These are phyloP conservation scores for Phytopythium aichiense DNA, from an alignment of 352 stramenopile genomes.

Conservation along the genomic window DNA sequence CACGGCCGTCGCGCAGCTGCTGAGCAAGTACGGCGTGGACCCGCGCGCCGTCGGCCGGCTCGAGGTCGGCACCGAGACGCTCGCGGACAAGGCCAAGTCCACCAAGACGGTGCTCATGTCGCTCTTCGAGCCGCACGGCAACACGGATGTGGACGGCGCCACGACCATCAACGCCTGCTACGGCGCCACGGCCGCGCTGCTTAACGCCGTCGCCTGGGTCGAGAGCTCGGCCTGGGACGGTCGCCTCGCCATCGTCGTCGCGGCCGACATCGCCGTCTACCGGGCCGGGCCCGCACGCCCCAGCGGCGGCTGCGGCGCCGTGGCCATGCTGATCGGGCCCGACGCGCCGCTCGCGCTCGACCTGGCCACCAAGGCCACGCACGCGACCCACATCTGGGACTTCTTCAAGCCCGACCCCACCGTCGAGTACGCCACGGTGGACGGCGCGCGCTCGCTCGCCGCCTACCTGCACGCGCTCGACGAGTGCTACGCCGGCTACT, in stretches of 20 bases:
- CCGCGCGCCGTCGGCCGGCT: constrained; percentile 88
- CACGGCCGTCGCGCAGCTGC: constrained; percentile 45
- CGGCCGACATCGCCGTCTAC: constrained; percentile 97
- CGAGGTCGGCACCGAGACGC: constrained; percentile 97
- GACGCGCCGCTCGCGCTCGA: constrained; percentile 94
- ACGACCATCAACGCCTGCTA: constrained; percentile 98
- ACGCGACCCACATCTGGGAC: constrained; percentile 95
- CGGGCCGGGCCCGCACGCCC: constrained; percentile 86
- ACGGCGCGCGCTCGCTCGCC: constrained; percentile 92
- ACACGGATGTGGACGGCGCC: constrained; percentile 77
- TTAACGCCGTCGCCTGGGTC: constrained; percentile 97
- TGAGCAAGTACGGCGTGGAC: constrained; percentile 49
- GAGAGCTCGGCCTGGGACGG: constrained; percentile 92
- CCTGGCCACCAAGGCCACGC: constrained; percentile 84
- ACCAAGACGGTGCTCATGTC: constrained; percentile 82
- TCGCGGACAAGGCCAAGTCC: constrained; percentile 88
- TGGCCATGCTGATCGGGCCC: constrained; percentile 95
- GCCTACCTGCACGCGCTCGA: constrained; percentile 96
- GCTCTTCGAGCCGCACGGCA: constrained; percentile 51
- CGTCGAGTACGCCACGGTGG: constrained; percentile 95
- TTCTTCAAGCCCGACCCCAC: constrained; percentile 96
- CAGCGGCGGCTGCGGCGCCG: constrained; percentile 90
- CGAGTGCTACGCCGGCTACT: constrained; percentile 92
- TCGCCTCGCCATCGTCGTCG: constrained; percentile 95
- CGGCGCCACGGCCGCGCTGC: constrained; percentile 94